Conservation (phyloP, 139 green algal genomes). For the Coelastrella sp. region DNA sequence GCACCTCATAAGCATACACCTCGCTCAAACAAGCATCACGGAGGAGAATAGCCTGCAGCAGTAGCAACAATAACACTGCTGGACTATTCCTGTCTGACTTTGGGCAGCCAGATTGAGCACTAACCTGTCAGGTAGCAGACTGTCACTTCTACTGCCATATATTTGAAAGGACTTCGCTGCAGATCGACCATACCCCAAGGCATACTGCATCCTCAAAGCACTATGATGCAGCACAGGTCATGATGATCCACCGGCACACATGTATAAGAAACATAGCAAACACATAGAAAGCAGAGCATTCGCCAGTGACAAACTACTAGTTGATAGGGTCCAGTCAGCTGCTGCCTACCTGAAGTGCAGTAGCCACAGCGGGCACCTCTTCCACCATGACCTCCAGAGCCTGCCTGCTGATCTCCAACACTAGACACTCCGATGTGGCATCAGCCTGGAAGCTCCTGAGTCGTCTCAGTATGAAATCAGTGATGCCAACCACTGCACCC, state of each 20-base stretch:
- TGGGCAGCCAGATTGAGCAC: too few relatives aligned
- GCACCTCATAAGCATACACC: constrained; percentile 51
- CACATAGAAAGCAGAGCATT: too few relatives aligned
- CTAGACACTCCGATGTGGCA: neutral
- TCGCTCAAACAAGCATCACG: constrained; percentile 46
- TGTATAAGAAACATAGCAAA: too few relatives aligned
- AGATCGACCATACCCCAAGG: too few relatives aligned
- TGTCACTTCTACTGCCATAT: too few relatives aligned
- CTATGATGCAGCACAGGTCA: too few relatives aligned
- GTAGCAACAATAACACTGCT: too few relatives aligned
- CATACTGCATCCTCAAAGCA: too few relatives aligned
- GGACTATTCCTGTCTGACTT: too few relatives aligned
- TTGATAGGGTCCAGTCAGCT: neutral
- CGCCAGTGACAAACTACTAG: neutral
- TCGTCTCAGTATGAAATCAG: constrained; percentile 57
- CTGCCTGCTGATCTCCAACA: neutral
- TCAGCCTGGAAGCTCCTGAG: constrained; percentile 52
- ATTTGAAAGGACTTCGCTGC: too few relatives aligned
- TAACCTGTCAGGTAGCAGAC: too few relatives aligned
- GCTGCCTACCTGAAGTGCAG: constrained; percentile 20
- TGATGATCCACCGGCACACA: too few relatives aligned
- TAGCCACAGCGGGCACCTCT: constrained; percentile 30
- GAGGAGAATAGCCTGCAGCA: constrained; percentile 44
- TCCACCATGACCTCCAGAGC: constrained; percentile 35
- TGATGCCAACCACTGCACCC: constrained; percentile 35